Percentiles rank a stretch among this genome's conserved stretches.
These are phyloP conservation scores for Lasiodiplodia citricola DNA, from an alignment of 2,329 filamentous ascomycete species.

Conservation along the genomic window DNA sequence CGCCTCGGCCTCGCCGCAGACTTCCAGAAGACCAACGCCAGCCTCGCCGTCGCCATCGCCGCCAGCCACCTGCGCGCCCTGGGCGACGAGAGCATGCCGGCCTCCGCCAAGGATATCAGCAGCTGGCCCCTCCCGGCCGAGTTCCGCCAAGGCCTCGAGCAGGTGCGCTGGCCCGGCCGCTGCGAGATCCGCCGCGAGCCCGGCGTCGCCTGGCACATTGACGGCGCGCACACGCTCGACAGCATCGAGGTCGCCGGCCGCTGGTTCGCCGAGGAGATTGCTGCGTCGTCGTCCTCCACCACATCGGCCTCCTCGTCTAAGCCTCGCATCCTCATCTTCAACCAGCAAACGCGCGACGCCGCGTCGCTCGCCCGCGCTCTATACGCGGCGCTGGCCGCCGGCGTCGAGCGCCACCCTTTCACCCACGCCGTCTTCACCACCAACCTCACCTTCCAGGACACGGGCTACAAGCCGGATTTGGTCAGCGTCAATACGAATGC, in stretches of 20 bases:
- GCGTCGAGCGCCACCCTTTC: constrained; percentile 58
- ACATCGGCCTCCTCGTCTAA: constrained; percentile 30
- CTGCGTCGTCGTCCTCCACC: constrained; percentile 35
- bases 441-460: constrained; percentile 69
- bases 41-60: constrained; percentile 64
- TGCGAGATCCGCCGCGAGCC: constrained; percentile 69
- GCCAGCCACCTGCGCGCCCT: constrained; percentile 60
- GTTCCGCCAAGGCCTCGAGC: constrained; percentile 69
- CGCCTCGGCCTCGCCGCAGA: constrained; percentile 65
- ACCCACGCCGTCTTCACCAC: constrained; percentile 79
- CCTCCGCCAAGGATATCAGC: constrained; percentile 38
- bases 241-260: constrained; percentile 76
- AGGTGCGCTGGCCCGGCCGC: constrained; percentile 73
- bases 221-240: constrained; percentile 87
- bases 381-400: constrained; percentile 59
- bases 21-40: constrained; percentile 68
- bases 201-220: constrained; percentile 76
- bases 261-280: constrained; percentile 69
- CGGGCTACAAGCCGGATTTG: constrained; percentile 68
- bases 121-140: constrained; percentile 59
- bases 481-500: constrained; percentile 66
- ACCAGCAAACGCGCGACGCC: constrained; percentile 87
- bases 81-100: constrained; percentile 48
- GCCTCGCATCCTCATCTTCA: constrained; percentile 77
- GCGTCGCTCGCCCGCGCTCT: constrained; percentile 67